phyloP scores from a whole-genome alignment of 2,329 filamentous ascomycete genomes.

The Epichloe sp. region DNA sequence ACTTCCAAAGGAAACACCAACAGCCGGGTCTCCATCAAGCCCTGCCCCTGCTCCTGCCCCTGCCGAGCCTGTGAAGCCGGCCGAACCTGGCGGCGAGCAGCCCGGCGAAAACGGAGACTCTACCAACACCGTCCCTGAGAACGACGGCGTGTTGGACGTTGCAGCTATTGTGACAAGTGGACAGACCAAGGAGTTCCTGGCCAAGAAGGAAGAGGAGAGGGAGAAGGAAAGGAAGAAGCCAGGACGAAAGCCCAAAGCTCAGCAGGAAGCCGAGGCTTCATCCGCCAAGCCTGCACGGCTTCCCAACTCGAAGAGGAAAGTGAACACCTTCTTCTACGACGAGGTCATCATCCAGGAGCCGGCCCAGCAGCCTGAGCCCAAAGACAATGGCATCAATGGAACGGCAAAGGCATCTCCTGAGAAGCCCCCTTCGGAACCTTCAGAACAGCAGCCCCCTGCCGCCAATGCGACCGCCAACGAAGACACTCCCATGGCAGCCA shows the following conservation, averaged over 20 bases:
- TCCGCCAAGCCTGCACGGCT: constrained; percentile 45
- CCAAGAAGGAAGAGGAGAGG: constrained; percentile 73
- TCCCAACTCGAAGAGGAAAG: constrained; percentile 58
- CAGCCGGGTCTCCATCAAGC: constrained; percentile 7
- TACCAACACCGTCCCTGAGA: constrained; percentile 29
- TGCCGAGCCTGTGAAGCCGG: constrained; percentile 7
- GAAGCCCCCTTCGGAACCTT: not conserved
- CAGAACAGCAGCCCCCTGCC: constrained; percentile 2
- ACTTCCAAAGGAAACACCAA: constrained; percentile 27
- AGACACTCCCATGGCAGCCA: not conserved
- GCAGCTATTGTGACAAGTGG: constrained; percentile 75
- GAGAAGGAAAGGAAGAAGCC: constrained; percentile 61
- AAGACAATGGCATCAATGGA: constrained; percentile 14
- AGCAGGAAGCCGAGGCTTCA: constrained; percentile 39
- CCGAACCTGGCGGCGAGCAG: constrained; percentile 21
- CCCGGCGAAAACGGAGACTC: constrained; percentile 21
- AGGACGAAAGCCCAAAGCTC: constrained; percentile 32
- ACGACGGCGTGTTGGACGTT: constrained; percentile 69
- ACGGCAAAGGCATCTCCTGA: constrained; percentile 8
- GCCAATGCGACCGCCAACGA: not conserved
- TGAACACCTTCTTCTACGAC: constrained; percentile 62
- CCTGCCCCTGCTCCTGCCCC: constrained; percentile 20
- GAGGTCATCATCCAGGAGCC: constrained; percentile 47
- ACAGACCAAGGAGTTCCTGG: constrained; percentile 69
- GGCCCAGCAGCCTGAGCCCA: constrained; percentile 24